phyloP scores from a whole-genome alignment of 345 rosid genomes.

The Eucalyptus polyanthemos region DNA sequence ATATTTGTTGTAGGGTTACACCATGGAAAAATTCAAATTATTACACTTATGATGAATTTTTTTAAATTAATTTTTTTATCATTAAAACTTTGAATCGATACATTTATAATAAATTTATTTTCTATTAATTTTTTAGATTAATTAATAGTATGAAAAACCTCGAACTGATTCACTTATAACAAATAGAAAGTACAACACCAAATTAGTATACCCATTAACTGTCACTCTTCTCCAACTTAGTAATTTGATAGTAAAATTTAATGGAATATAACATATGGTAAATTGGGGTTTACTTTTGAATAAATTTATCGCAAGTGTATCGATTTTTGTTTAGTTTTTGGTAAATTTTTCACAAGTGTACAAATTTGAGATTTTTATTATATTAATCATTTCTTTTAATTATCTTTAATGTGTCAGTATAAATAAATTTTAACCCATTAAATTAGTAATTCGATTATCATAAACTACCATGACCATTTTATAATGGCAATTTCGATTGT shows the following conservation, averaged over 20 bases:
- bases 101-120: rapidly evolving
- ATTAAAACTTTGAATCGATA: rapidly evolving
- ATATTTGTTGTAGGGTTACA: too few relatives aligned
- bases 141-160: too few relatives aligned
- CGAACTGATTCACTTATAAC: rapidly evolving
- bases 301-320: rapidly evolving
- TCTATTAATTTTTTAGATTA: too few relatives aligned
- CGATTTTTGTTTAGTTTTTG: rapidly evolving
- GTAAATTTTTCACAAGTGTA: rapidly evolving
- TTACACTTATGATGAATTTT: not conserved
- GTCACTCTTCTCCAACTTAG: rapidly evolving
- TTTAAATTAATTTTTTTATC: too few relatives aligned
- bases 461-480: not conserved
- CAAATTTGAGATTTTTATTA: rapidly evolving
- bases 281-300: too few relatives aligned
- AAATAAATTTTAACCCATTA: not conserved
- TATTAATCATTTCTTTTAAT: not conserved
- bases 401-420: not conserved
- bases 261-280: too few relatives aligned
- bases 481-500: too few relatives aligned
- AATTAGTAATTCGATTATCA: too few relatives aligned
- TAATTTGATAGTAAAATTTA: too few relatives aligned
- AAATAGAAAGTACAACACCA: rapidly evolving
- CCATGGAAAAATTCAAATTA: too few relatives aligned
- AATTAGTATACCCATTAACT: too few relatives aligned